A percentile compares a stretch with the other conserved stretches of the same genome.
These are phyloP conservation scores for Diaporthe vaccinii DNA, from an alignment of 2,329 filamentous ascomycete species.

Conservation along the genomic window DNA sequence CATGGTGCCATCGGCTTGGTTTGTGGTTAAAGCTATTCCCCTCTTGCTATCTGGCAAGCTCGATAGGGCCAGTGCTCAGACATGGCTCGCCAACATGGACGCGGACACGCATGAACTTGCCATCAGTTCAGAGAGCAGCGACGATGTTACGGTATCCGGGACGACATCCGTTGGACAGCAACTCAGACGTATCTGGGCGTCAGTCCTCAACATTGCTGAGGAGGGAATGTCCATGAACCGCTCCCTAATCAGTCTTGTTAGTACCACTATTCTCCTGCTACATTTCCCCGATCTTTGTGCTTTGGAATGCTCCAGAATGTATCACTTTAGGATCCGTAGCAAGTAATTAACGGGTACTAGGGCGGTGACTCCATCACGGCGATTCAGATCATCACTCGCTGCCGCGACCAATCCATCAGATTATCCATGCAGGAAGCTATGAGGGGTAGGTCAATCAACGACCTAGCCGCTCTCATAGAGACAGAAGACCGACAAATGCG, in stretches of 20 bases:
- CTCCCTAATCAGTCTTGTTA: constrained; percentile 59
- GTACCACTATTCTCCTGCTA: too few species aligned
- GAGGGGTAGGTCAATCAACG: neutral
- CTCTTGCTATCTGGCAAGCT: constrained; percentile 47
- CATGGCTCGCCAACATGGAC: neutral
- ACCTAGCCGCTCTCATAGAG: constrained; percentile 16
- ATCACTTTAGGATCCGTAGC: constrained; percentile 44
- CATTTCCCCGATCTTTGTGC: constrained; percentile 63
- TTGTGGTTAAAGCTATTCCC: constrained; percentile 45
- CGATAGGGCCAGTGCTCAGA: neutral
- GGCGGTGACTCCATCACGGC: constrained; percentile 10
- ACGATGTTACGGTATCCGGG: neutral
- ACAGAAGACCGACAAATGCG: neutral
- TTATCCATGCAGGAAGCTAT: constrained; percentile 1
- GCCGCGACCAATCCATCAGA: constrained; percentile 10
- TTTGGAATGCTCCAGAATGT: constrained; percentile 65
- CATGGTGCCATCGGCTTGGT: constrained; percentile 43
- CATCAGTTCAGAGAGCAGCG: constrained; percentile 52
- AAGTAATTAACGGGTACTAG: neutral
- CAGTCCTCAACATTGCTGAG: constrained; percentile 35
- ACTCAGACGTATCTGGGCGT: constrained; percentile 52
- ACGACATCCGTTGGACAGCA: constrained; percentile 50
- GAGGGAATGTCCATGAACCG: constrained; percentile 52
- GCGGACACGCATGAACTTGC: neutral
- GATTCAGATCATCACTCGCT: constrained; percentile 2